Conservation (phyloP, 805 yeast species). For the Ogataea allantospora region DNA sequence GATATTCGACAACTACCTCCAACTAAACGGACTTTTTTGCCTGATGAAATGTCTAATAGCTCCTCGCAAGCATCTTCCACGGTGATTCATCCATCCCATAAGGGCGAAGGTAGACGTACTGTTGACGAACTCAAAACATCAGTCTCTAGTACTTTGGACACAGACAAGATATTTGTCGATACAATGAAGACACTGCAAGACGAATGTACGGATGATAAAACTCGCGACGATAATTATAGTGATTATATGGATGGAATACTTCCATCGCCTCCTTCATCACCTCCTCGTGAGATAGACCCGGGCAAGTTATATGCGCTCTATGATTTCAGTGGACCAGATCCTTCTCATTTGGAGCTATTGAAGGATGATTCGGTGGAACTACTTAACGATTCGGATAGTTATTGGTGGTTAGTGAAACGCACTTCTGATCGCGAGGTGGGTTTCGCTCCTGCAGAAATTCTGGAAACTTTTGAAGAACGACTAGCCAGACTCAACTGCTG, state of each 20-base stretch:
- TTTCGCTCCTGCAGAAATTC: conserved; percentile 93
- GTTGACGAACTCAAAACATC: conserved; percentile 13
- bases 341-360: conserved; percentile 77
- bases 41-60: conserved; percentile 20
- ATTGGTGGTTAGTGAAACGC: conserved; percentile 90
- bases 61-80: conserved; percentile 32
- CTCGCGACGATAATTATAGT: conserved; percentile 37
- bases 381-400: conserved; percentile 84
- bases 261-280: conserved; percentile 73
- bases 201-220: conserved; percentile 15
- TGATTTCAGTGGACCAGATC: conserved; percentile 88
- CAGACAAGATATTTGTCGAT: conserved; percentile 21
- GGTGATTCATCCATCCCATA: conserved; percentile 22
- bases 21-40: conserved; percentile 9
- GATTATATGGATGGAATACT: conserved; percentile 41
- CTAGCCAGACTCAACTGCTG: conserved; percentile 90
- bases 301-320: conserved; percentile 80
- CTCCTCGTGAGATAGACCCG: conserved; percentile 81
- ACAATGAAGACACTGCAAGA: conserved; percentile 6
- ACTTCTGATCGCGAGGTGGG: conserved; percentile 54
- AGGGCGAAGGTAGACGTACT: conserved; percentile 9
- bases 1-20: conserved; percentile 16
- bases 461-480: conserved; percentile 89
- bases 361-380: conserved; percentile 82
- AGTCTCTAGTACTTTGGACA: conserved; percentile 24